Conservation (phyloP, 2,329 filamentous ascomycete species). For the Hypoxylon sp. region DNA sequence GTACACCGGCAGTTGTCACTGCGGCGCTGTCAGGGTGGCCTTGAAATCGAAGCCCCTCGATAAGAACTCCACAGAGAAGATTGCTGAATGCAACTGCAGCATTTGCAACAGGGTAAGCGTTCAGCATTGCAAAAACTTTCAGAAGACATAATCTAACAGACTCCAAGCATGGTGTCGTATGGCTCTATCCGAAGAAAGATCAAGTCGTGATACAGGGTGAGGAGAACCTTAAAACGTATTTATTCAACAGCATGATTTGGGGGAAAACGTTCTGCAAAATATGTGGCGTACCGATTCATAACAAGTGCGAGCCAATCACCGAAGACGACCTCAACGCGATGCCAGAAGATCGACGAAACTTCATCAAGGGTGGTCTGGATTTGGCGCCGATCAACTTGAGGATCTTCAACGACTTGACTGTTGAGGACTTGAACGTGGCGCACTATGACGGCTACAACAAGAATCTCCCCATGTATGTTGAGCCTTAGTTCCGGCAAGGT, state of each 20-base stretch:
- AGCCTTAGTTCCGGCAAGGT: constrained; percentile 41
- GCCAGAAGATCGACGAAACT: constrained; percentile 47
- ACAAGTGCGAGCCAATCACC: constrained; percentile 50
- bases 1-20: constrained; percentile 68
- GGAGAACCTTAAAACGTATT: constrained; percentile 59
- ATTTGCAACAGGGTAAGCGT: constrained; percentile 60
- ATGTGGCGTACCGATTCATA: constrained; percentile 63
- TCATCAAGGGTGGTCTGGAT: constrained; percentile 26
- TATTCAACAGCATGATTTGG: constrained; percentile 53
- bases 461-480: constrained; percentile 56
- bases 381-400: constrained; percentile 52
- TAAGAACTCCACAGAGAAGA: constrained; percentile 52
- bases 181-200: constrained; percentile 60
- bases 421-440: constrained; percentile 43
- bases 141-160: constrained; percentile 7
- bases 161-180: constrained; percentile 60
- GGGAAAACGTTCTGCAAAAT: constrained; percentile 64
- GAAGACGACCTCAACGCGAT: constrained; percentile 57
- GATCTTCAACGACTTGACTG: constrained; percentile 45
- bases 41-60: constrained; percentile 61
- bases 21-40: constrained; percentile 63
- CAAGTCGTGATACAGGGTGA: constrained; percentile 60
- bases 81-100: constrained; percentile 67
- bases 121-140: neutral
- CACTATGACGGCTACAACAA: constrained; percentile 43